Evolutionary conservation across 1,139 yeast genomes (phyloP).

Genomic region (Lizanozyma gosingica): DNA sequence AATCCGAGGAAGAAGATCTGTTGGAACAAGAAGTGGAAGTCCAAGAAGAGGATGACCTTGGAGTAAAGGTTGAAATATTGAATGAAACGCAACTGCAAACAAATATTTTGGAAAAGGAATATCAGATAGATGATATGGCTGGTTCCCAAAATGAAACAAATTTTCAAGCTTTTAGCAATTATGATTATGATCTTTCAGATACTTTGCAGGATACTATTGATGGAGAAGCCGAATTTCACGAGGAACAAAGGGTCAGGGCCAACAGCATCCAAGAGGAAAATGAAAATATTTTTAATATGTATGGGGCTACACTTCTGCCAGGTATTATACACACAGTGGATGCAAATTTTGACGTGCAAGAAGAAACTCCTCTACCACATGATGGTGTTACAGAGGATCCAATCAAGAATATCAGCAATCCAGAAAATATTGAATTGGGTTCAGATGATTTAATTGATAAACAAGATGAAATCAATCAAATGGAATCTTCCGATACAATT

Average conservation of each 20-base stretch:
- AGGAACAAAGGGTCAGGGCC: background rate
- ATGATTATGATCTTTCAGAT: background rate
- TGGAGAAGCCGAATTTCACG: background rate
- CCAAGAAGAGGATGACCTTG: too few relatives aligned
- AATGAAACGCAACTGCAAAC: too few relatives aligned
- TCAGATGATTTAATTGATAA: background rate
- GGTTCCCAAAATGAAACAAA: too few relatives aligned
- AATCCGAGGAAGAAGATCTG: too few relatives aligned
- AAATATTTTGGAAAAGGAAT: too few relatives aligned
- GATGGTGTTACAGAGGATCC: constrained; percentile 4
- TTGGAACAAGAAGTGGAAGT: too few relatives aligned
- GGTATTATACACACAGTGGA: background rate
- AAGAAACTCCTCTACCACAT: too few relatives aligned
- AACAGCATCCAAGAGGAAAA: background rate
- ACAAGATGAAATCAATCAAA: background rate
- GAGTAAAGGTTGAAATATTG: too few relatives aligned
- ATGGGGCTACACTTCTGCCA: background rate
- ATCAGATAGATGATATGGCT: too few relatives aligned
- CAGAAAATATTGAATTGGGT: background rate
- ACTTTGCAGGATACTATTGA: background rate
- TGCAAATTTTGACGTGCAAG: background rate
- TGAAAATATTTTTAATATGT: background rate
- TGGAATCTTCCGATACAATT: background rate
- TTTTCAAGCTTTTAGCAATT: background rate
- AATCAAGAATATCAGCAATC: background rate